Conservation (phyloP, 2,329 filamentous ascomycete species). For the Fusarium phyllophilum region DNA sequence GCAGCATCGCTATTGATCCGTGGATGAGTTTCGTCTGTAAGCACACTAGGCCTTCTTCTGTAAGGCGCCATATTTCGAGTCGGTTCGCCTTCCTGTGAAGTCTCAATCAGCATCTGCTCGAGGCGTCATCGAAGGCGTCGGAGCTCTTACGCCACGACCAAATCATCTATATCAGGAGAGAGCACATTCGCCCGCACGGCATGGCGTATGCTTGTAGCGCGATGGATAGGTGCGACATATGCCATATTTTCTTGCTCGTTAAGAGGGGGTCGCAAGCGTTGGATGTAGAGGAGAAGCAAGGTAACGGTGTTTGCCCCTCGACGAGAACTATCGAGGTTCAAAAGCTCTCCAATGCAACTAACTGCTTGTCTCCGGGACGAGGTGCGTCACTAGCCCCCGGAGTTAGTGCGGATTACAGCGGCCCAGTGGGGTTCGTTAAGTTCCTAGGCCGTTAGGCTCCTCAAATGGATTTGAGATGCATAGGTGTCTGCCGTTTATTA, state of each 20-base stretch:
- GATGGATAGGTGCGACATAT: slow-evolving; percentile 93
- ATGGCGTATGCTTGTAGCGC: slow-evolving; percentile 90
- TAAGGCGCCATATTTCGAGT: slow-evolving; percentile 82
- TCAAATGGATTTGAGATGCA: background rate
- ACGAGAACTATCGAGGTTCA: slow-evolving; percentile 38
- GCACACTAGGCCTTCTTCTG: slow-evolving; percentile 71
- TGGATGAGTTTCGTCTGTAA: slow-evolving; percentile 78
- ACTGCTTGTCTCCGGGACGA: slow-evolving; percentile 24
- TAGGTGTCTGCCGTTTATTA: slow-evolving; percentile 9
- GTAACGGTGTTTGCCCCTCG: slow-evolving; percentile 29
- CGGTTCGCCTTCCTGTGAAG: slow-evolving; percentile 79
- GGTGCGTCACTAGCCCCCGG: slow-evolving; percentile 41
- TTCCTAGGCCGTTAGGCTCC: background rate
- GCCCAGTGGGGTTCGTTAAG: slow-evolving; percentile 35
- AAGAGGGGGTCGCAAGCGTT: background rate
- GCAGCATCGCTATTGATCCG: slow-evolving; percentile 86
- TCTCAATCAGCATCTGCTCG: slow-evolving; percentile 43
- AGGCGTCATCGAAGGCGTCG: slow-evolving; percentile 19
- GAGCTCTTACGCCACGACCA: slow-evolving; percentile 82
- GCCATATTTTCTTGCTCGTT: slow-evolving; percentile 70
- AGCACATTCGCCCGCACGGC: slow-evolving; percentile 84
- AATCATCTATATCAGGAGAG: slow-evolving; percentile 77
- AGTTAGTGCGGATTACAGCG: slow-evolving; percentile 42
- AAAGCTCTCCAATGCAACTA: slow-evolving; percentile 40
- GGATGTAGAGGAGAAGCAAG: background rate